Percentiles rank a stretch among this genome's conserved stretches.
These are phyloP conservation scores for Vitis hybrid DNA, from an alignment of 177 flowering plant species.

Conservation along the genomic window DNA sequence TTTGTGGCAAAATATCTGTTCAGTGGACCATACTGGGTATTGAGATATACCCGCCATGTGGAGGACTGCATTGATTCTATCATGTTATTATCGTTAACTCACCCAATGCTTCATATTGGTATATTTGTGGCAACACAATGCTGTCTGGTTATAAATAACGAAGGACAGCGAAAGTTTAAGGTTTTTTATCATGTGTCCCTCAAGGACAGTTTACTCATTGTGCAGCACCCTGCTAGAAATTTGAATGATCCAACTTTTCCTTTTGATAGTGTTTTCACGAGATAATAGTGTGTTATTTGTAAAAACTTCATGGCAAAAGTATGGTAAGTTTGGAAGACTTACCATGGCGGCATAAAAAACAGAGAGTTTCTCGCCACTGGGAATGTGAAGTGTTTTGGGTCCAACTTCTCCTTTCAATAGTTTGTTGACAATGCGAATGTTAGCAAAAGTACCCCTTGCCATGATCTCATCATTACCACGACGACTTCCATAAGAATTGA, in stretches of 20 bases:
- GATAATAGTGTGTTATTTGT: not conserved
- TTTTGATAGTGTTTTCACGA: not conserved
- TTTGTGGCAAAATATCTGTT: not conserved
- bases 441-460: slow-evolving; percentile 56
- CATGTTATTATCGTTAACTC: no score
- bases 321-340: slow-evolving; percentile 3
- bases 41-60: not conserved
- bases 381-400: slow-evolving; percentile 53
- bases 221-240: not conserved
- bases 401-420: slow-evolving; percentile 54
- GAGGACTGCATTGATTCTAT: not conserved
- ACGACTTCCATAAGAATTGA: slow-evolving; percentile 58
- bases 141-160: not conserved
- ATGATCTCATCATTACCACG: slow-evolving; percentile 57
- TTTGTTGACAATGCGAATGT: slow-evolving; percentile 52
- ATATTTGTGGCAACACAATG: not conserved
- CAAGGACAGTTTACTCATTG: not conserved
- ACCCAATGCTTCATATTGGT: not conserved
- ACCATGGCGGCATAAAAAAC: slow-evolving; percentile 51
- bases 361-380: slow-evolving; percentile 49
- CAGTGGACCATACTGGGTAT: not conserved
- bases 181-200: not conserved
- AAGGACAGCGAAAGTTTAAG: not conserved
- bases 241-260: no score
- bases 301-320: not conserved